These are phyloP conservation scores for Suillus alpinus DNA, from an alignment of 768 basidiomycete genomes.

Conservation along the genomic window DNA sequence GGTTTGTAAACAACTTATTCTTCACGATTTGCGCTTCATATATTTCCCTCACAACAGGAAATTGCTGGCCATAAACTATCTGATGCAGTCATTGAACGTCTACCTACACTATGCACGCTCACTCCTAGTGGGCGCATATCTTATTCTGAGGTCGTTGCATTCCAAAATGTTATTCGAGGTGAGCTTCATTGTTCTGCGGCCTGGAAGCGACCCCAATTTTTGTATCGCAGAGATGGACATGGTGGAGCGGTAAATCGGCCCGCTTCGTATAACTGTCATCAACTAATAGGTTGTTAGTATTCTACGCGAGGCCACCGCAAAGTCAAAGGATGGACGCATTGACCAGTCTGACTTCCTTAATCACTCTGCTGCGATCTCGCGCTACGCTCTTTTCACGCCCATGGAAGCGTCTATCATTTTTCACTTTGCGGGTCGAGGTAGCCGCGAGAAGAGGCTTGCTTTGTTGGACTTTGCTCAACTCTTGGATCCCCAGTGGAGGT, in stretches of 20 bases:
- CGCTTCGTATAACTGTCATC: neutral
- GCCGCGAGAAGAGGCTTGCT: slow-evolving; percentile 65
- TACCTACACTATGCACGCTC: slow-evolving; percentile 90
- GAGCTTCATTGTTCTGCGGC: slow-evolving; percentile 21
- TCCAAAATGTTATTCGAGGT: slow-evolving; percentile 95
- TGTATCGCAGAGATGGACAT: slow-evolving; percentile 80
- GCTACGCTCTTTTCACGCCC: slow-evolving; percentile 94
- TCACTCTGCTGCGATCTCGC: slow-evolving; percentile 78
- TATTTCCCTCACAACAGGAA: slow-evolving; percentile 52
- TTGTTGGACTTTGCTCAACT: slow-evolving; percentile 91
- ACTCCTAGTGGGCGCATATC: slow-evolving; percentile 88
- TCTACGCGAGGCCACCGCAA: slow-evolving; percentile 85
- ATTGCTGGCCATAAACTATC: slow-evolving; percentile 97
- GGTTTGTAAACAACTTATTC: slow-evolving; percentile 41
- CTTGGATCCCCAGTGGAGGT: slow-evolving; percentile 85
- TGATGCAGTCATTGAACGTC: slow-evolving; percentile 84
- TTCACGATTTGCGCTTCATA: neutral
- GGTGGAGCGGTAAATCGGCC: slow-evolving; percentile 66
- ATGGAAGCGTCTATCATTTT: slow-evolving; percentile 99
- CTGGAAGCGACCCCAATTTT: slow-evolving; percentile 5
- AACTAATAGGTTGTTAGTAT: slow-evolving; percentile 45
- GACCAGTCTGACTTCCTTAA: slow-evolving; percentile 95
- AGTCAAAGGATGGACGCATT: slow-evolving; percentile 93
- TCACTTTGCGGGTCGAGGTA: slow-evolving; percentile 91
- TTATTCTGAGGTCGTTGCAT: slow-evolving; percentile 95